Percentiles rank a stretch among this genome's conserved stretches.
Evolutionary conservation across 352 stramenopile species (phyloP).

Genomic region (Pythium monospermum): DNA sequence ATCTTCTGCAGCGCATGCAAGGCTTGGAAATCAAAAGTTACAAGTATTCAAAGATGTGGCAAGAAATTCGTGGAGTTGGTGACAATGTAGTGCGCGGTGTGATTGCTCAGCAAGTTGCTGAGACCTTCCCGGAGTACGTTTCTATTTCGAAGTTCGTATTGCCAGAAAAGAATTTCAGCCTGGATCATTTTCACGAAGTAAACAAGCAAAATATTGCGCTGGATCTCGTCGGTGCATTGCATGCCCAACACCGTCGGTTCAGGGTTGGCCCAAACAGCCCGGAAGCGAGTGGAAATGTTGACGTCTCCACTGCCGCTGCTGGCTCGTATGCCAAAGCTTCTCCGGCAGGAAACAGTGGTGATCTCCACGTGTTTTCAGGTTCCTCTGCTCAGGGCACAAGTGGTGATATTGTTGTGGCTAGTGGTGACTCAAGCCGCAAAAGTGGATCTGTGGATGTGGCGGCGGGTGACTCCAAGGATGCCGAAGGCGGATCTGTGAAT

Average conservation of each 20-base stretch:
- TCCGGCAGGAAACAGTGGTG: slow-evolving; percentile 27
- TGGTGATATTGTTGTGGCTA: slow-evolving; percentile 19
- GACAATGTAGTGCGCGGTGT: slow-evolving; percentile 84
- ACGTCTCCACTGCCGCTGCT: slow-evolving; percentile 38
- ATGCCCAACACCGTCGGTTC: slow-evolving; percentile 75
- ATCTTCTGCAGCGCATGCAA: slow-evolving; percentile 87
- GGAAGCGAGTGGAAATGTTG: slow-evolving; percentile 34
- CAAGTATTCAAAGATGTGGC: slow-evolving; percentile 89
- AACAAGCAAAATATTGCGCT: slow-evolving; percentile 92
- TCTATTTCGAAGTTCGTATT: slow-evolving; percentile 81
- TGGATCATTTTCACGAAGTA: slow-evolving; percentile 92
- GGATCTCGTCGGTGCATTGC: slow-evolving; percentile 87
- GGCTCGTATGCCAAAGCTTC: slow-evolving; percentile 38
- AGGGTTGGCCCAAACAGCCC: slow-evolving; percentile 48
- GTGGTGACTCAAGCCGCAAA: slow-evolving; percentile 1
- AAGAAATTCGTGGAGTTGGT: slow-evolving; percentile 71
- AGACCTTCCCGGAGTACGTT: slow-evolving; percentile 93
- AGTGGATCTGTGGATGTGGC: slow-evolving; percentile 11
- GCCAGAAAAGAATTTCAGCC: slow-evolving; percentile 84
- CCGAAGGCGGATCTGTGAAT: background rate
- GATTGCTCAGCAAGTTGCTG: slow-evolving; percentile 89
- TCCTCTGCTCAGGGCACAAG: slow-evolving; percentile 22
- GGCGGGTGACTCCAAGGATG: background rate
- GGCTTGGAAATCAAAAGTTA: slow-evolving; percentile 88
- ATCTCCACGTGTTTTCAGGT: slow-evolving; percentile 35